phyloP scores from a whole-genome alignment of 352 stramenopile genomes.

The Globisporangium ultimum region DNA sequence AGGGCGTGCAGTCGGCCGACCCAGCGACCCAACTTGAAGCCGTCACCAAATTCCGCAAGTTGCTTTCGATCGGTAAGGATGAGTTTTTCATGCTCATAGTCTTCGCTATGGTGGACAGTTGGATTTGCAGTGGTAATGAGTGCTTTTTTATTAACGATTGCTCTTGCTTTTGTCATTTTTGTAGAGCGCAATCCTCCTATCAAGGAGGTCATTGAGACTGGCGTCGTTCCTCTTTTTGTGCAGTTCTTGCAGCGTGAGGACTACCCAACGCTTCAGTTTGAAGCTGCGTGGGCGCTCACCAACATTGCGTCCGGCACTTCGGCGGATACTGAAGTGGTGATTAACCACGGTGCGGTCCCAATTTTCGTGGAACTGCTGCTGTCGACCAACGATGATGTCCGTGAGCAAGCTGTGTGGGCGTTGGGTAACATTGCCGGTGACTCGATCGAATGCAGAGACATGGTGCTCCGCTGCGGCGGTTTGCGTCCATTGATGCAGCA shows the following conservation, averaged over 20 bases:
- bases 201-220: conserved; percentile 98
- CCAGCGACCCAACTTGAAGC: conserved; percentile 92
- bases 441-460: conserved; percentile 94
- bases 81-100: neutral
- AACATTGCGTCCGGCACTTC: conserved; percentile 99
- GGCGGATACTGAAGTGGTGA: conserved; percentile 97
- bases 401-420: conserved; percentile 97
- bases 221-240: conserved; percentile 98
- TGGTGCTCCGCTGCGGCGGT: conserved; percentile 92
- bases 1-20: conserved; percentile 91
- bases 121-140: no score
- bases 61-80: conserved; percentile 94
- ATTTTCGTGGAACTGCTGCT: conserved; percentile 96
- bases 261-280: conserved; percentile 94
- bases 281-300: conserved; percentile 99
- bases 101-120: no score
- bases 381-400: conserved; percentile 97
- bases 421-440: conserved; percentile 99
- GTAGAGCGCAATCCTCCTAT: conserved; percentile 98
- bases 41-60: conserved; percentile 97
- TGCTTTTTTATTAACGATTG: conserved; percentile 1
- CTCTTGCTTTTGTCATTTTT: conserved; percentile 10
- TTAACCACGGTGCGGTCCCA: conserved; percentile 95
- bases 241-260: conserved; percentile 96
- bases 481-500: conserved; percentile 95